These are phyloP conservation scores for Penicillium lagena DNA, from an alignment of 495 filamentous ascomycete species.

Conservation along the genomic window DNA sequence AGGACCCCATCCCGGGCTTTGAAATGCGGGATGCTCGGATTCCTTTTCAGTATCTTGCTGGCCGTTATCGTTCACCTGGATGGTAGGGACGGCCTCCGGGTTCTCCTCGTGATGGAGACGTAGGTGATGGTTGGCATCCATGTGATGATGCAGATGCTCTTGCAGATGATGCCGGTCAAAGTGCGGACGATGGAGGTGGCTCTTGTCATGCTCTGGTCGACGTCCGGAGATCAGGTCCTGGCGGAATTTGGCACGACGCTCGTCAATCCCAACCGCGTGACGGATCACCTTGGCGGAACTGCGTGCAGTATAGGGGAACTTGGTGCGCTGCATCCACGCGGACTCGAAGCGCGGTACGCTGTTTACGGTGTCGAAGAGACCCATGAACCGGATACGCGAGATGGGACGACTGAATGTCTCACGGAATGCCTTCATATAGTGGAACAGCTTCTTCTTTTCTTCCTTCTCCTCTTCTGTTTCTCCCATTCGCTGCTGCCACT, in stretches of 20 bases:
- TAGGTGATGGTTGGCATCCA: conserved; percentile 8
- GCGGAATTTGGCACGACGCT: conserved; percentile 62
- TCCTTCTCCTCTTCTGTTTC: conserved; percentile 48
- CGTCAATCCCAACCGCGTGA: conserved; percentile 75
- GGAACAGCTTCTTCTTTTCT: conserved; percentile 60
- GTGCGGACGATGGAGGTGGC: conserved; percentile 21
- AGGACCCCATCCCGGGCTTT: conserved; percentile 13
- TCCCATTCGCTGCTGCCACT: conserved; percentile 68
- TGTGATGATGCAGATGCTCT: conserved; percentile 15
- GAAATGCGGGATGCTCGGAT: neutral
- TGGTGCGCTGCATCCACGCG: conserved; percentile 78
- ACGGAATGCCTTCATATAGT: conserved; percentile 76
- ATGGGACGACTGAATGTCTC: conserved; percentile 80
- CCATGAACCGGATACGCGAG: conserved; percentile 53
- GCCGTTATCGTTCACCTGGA: conserved; percentile 20
- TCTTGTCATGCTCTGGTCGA: conserved; percentile 22
- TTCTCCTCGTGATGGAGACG: conserved; percentile 4
- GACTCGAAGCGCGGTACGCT: conserved; percentile 76
- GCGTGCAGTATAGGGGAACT: conserved; percentile 76
- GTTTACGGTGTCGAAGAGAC: conserved; percentile 57
- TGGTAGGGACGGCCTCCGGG: conserved; percentile 21
- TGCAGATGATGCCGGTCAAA: conserved; percentile 16
- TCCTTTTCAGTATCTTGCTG: conserved; percentile 5
- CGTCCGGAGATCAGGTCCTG: conserved; percentile 67
- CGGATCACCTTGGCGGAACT: conserved; percentile 64